Evolutionary conservation across 2,329 filamentous ascomycete genomes (phyloP), one percentile per base, ranked within the genome.

Genomic region (Xylariaceae sp.): DNA sequence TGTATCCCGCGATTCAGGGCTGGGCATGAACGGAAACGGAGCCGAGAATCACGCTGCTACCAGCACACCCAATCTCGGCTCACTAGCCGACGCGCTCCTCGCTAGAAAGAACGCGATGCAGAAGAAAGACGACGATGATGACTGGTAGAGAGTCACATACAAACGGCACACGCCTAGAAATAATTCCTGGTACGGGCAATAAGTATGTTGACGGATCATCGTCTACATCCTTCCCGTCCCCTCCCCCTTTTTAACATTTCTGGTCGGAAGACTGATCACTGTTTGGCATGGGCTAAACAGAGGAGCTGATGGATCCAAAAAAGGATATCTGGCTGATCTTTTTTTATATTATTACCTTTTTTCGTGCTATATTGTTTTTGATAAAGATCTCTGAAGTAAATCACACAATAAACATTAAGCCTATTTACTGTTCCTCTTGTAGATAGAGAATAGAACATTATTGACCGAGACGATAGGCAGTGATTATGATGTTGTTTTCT

Each of bases 21-120:
- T 86, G 78, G 85, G 84, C 65, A 73, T 86, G 57, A 83, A 84
- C 63, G 80, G 75, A 64, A 86, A 76, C 74, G 84, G 76, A 65
- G 82, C 71, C 56, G 83, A 78, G 53, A 81, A 82, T 55, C 90
- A 88, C 3, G 23, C 23, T 68, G 83, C 88, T 45, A 88, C 86
- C 66, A 86, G 79, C 63, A 91, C 88, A 3, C 88, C 88, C 2
- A 91, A 83, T 44, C 72, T 91, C 62, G 88, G 88, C 53, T 89
- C 88, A 51, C 75, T 94, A 66, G 90, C 90, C 2, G 89, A 92
- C 71, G 89, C 89, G n/a, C 76, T 94, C 67, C 77, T 89, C 67
- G 88, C 88, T 49, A 80, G 90, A 68, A 88, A 92, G 77, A 86
- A 84, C 64, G 88, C 88, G 4, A 90, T 91, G 87, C 85, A 87